Conservation (phyloP, 2,329 filamentous ascomycete genomes). For the Cladosporium halotolerans region DNA sequence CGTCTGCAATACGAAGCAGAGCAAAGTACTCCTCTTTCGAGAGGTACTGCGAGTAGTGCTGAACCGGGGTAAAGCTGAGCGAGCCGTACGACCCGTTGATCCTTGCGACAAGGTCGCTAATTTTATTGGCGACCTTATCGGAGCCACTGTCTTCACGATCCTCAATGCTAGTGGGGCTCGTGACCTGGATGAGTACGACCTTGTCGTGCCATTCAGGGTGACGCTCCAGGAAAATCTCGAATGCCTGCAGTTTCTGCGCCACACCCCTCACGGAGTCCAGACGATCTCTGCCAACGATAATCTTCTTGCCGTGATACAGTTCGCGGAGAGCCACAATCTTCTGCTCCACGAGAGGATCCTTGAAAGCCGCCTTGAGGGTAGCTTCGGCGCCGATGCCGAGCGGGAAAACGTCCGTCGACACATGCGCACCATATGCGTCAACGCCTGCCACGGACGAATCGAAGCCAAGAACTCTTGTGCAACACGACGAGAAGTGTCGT, state of each 20-base stretch:
- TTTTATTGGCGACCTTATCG: constrained; percentile 78
- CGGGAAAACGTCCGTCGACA: constrained; percentile 87
- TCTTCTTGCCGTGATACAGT: constrained; percentile 81
- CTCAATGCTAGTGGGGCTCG: constrained; percentile 65
- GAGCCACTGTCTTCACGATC: constrained; percentile 60
- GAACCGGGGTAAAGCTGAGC: constrained; percentile 80
- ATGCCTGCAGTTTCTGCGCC: constrained; percentile 91
- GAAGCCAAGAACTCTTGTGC: constrained; percentile 84
- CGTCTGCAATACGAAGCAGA: constrained; percentile 80
- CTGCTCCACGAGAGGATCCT: constrained; percentile 59
- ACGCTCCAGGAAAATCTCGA: constrained; percentile 82
- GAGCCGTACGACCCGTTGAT: constrained; percentile 91
- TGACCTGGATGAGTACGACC: constrained; percentile 92
- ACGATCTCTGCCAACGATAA: constrained; percentile 92
- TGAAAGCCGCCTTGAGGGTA: constrained; percentile 70
- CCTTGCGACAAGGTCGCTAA: constrained; percentile 81
- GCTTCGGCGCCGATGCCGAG: constrained; percentile 88
- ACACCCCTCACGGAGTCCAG: constrained; percentile 89
- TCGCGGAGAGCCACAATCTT: constrained; percentile 65
- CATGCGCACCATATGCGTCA: constrained; percentile 80
- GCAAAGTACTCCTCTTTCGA: constrained; percentile 89
- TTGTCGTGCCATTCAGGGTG: constrained; percentile 89
- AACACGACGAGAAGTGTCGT: constrained; percentile 89
- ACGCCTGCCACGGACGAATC: constrained; percentile 79
- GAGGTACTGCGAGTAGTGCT: constrained; percentile 92